Percentiles rank a stretch among this genome's conserved stretches.
phyloP scores from a whole-genome alignment of 2,329 filamentous ascomycete species.

The Metarhizium sp. region DNA sequence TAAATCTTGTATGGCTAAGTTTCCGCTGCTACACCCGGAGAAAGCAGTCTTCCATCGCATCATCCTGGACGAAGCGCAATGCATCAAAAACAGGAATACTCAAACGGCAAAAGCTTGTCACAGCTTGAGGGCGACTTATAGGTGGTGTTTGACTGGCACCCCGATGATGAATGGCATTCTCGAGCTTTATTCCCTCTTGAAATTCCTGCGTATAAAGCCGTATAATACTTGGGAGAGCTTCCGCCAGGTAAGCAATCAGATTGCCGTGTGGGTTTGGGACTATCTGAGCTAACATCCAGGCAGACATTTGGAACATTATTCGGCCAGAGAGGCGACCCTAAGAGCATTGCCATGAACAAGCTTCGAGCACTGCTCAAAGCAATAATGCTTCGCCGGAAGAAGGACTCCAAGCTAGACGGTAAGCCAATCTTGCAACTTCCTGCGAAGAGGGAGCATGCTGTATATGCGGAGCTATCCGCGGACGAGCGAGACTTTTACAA shows the following conservation, averaged over 20 bases:
- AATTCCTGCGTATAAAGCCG: constrained; percentile 67
- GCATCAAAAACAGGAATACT: constrained; percentile 68
- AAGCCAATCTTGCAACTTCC: constrained; percentile 72
- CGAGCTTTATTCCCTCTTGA: constrained; percentile 69
- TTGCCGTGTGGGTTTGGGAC: not conserved
- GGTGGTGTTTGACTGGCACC: constrained; percentile 76
- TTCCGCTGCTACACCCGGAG: constrained; percentile 51
- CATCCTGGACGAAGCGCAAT: constrained; percentile 81
- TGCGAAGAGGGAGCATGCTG: constrained; percentile 63
- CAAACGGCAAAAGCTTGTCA: constrained; percentile 63
- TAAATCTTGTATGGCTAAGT: constrained; percentile 25
- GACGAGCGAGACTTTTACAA: constrained; percentile 74
- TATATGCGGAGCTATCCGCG: constrained; percentile 60
- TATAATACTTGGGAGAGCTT: constrained; percentile 61
- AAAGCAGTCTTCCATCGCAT: constrained; percentile 63
- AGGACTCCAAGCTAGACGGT: constrained; percentile 69
- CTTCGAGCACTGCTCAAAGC: constrained; percentile 70
- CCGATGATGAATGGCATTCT: constrained; percentile 81
- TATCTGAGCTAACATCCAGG: constrained; percentile 7
- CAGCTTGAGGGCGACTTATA: constrained; percentile 55
- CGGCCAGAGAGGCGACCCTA: constrained; percentile 35
- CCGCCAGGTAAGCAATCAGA: constrained; percentile 32
- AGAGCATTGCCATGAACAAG: constrained; percentile 55
- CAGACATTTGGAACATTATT: constrained; percentile 34
- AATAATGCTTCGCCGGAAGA: constrained; percentile 74